Evolutionary conservation across 768 basidiomycete species (phyloP).

Genomic region (Hericium coralloides): DNA sequence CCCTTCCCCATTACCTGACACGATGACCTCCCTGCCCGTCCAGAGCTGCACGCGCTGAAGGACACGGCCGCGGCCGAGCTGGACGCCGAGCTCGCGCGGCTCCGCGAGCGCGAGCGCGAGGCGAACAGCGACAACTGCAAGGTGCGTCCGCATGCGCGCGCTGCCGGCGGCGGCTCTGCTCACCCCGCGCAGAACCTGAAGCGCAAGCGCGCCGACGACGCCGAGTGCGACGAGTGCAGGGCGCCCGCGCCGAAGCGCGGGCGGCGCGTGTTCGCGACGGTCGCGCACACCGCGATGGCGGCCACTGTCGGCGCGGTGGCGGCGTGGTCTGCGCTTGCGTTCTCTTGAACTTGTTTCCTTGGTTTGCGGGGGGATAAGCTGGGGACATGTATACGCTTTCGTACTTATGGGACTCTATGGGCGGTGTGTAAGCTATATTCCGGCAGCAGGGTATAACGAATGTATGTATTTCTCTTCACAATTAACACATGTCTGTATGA

Average conservation of each 20-base stretch:
- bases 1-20: not conserved
- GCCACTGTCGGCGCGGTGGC: conserved; percentile 61
- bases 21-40: not conserved
- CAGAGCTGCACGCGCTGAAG: conserved; percentile 39
- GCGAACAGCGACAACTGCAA: conserved; percentile 20
- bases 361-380: not conserved
- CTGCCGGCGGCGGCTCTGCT: conserved; percentile 10
- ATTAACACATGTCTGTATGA: not conserved
- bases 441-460: not conserved
- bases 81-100: conserved; percentile 22
- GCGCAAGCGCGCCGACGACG: conserved; percentile 46
- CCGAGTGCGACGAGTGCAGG: conserved; percentile 6
- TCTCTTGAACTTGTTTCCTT: conserved; percentile 35
- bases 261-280: conserved; percentile 34
- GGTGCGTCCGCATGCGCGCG: conserved; percentile 9
- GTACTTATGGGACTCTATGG: not conserved
- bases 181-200: conserved; percentile 33
- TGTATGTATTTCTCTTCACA: not conserved
- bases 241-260: conserved; percentile 19
- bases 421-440: not conserved
- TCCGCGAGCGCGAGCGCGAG: conserved; percentile 20
- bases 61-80: conserved; percentile 13
- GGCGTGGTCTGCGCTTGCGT: conserved; percentile 69
- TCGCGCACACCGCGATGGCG: conserved; percentile 52
- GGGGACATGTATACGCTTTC: not conserved